Evolutionary conservation across 2,329 filamentous ascomycete genomes (phyloP).

Genomic region (Colletotrichum somersetense): DNA sequence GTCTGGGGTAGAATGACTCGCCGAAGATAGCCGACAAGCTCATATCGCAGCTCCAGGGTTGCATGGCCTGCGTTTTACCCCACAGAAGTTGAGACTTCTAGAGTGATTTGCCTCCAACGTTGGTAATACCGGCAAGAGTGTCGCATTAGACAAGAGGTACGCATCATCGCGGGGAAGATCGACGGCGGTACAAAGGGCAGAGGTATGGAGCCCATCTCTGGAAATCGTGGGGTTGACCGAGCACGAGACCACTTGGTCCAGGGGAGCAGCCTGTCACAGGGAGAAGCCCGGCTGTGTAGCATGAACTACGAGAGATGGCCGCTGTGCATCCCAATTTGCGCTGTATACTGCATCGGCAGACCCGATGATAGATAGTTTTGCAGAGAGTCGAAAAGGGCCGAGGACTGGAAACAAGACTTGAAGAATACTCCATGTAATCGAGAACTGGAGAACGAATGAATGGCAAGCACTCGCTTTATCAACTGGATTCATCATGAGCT

Average conservation of each 20-base stretch:
- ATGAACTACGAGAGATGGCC: not conserved
- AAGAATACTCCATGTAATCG: too few relatives aligned
- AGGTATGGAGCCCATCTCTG: not conserved
- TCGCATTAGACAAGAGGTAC: not conserved
- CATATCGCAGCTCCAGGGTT: not conserved
- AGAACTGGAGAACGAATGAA: not conserved
- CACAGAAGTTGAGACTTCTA: not conserved
- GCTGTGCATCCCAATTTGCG: not conserved
- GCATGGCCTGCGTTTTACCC: slow-evolving; percentile 5
- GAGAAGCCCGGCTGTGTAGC: not conserved
- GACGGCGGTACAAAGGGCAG: not conserved
- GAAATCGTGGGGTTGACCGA: slow-evolving; percentile 2
- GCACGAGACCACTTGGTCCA: slow-evolving; percentile 5
- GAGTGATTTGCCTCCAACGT: not conserved
- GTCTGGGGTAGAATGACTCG: slow-evolving; percentile 27
- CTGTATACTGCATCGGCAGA: not conserved
- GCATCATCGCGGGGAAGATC: slow-evolving; percentile 17
- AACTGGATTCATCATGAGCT: not conserved
- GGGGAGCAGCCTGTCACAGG: not conserved
- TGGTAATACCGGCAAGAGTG: not conserved
- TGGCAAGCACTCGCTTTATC: not conserved
- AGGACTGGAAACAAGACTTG: too few relatives aligned
- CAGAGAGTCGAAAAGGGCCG: not conserved
- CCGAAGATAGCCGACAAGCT: slow-evolving; percentile 11
- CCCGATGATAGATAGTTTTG: not conserved